Conservation (phyloP, 352 stramenopile genomes). For the Pythium grandisporangium region DNA sequence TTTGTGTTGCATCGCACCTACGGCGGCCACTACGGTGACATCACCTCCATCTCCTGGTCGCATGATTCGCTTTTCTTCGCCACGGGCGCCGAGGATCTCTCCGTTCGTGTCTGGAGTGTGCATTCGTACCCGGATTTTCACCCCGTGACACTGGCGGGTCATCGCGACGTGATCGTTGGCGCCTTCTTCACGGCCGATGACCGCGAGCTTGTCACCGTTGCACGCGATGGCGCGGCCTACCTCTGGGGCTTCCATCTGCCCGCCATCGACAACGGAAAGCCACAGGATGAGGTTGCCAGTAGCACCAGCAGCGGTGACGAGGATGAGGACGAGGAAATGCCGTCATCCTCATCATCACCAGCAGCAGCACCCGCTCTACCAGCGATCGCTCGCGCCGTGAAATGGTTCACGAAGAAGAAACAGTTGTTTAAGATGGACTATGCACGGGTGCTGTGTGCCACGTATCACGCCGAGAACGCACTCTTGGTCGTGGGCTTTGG, state of each 20-base stretch:
- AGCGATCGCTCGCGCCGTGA: constrained; percentile 57
- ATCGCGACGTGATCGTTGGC: constrained; percentile 80
- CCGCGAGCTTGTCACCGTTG: constrained; percentile 79
- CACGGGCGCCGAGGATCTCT: constrained; percentile 83
- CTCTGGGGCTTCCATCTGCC: constrained; percentile 75
- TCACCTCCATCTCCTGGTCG: constrained; percentile 82
- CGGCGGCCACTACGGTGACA: constrained; percentile 83
- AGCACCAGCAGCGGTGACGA: constrained; percentile 15
- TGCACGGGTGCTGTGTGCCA: constrained; percentile 82
- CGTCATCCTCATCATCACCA: too few species aligned
- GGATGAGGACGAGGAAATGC: constrained; percentile 20
- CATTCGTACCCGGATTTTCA: constrained; percentile 65
- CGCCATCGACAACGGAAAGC: constrained; percentile 16
- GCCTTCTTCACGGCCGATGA: constrained; percentile 83
- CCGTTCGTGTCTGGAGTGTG: constrained; percentile 81
- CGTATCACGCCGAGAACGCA: constrained; percentile 78
- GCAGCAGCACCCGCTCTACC: constrained; percentile 23
- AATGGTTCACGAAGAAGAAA: constrained; percentile 83
- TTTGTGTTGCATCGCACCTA: constrained; percentile 87
- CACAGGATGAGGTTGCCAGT: too few species aligned
- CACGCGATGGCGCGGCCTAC: constrained; percentile 79
- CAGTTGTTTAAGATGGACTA: constrained; percentile 88
- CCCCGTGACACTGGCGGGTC: constrained; percentile 81
- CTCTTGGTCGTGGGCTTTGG: constrained; percentile 95
- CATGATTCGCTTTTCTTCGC: constrained; percentile 88